A percentile compares a stretch with the other conserved stretches of the same genome.
Evolutionary conservation across 2,329 filamentous ascomycete species (phyloP).

Genomic region (Ophiostoma tasmaniense): DNA sequence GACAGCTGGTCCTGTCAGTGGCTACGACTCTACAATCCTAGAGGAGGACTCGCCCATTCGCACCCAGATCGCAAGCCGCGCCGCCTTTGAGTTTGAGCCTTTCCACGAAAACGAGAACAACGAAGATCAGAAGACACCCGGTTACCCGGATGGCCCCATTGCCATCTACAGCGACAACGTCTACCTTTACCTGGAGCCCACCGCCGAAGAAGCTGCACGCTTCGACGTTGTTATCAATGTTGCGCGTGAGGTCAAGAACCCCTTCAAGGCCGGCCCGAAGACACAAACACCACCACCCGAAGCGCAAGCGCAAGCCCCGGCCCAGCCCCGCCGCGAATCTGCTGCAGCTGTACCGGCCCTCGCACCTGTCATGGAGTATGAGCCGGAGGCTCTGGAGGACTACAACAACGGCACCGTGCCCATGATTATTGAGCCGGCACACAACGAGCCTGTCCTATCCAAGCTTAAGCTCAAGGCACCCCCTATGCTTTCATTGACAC

Average conservation of each 20-base stretch:
- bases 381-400: background rate
- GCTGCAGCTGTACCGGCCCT: conserved; percentile 9
- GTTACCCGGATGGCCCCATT: conserved; percentile 74
- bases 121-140: conserved; percentile 71
- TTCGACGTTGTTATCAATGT: conserved; percentile 84
- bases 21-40: conserved; percentile 37
- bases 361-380: conserved; percentile 35
- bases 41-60: conserved; percentile 52
- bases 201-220: conserved; percentile 62
- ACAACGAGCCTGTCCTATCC: background rate
- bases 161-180: conserved; percentile 73
- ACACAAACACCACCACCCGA: background rate
- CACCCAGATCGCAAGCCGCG: conserved; percentile 53
- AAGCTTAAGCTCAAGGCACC: conserved; percentile 9
- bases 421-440: conserved; percentile 46
- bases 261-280: conserved; percentile 27
- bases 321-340: conserved; percentile 11
- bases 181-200: conserved; percentile 72
- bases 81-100: conserved; percentile 50
- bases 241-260: conserved; percentile 71
- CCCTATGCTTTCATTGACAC: conserved; percentile 9
- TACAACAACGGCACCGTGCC: conserved; percentile 23
- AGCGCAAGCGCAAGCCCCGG: background rate
- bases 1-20: conserved; percentile 22
- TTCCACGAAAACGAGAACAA: conserved; percentile 61